Evolutionary conservation across 441 rosid species (phyloP).

Genomic region (Mallotus japonicus): DNA sequence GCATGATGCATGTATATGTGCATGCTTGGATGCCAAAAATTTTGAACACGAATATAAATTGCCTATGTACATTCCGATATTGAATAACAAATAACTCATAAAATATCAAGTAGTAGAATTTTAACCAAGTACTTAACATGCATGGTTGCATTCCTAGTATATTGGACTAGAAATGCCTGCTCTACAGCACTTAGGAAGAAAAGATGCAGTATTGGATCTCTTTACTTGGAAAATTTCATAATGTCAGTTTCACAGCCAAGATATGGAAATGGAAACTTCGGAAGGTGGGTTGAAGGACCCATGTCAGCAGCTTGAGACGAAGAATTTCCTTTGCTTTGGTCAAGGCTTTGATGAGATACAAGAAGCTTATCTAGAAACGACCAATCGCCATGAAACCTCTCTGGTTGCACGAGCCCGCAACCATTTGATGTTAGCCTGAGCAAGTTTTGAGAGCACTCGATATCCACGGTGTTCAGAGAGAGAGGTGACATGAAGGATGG

Average conservation of each 20-base stretch:
- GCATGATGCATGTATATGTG: too few relatives aligned
- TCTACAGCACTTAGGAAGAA: slow-evolving; percentile 9
- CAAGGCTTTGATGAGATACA: slow-evolving; percentile 39
- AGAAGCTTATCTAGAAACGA: slow-evolving; percentile 70
- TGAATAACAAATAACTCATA: background rate
- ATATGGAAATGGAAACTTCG: slow-evolving; percentile 43
- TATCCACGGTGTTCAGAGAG: slow-evolving; percentile 35
- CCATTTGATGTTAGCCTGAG: slow-evolving; percentile 42
- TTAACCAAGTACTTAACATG: slow-evolving; percentile 3
- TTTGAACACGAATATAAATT: background rate
- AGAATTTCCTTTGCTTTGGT: slow-evolving; percentile 21
- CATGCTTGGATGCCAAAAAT: too few relatives aligned
- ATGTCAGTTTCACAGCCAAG: slow-evolving; percentile 39
- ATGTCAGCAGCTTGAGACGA: slow-evolving; percentile 26
- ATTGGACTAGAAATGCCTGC: slow-evolving; percentile 1
- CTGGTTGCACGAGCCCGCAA: slow-evolving; percentile 27
- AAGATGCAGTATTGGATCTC: background rate
- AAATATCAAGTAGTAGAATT: slow-evolving; percentile 7
- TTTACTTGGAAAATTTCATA: slow-evolving; percentile 42
- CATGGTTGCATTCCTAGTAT: background rate
- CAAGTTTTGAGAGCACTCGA: slow-evolving; percentile 48
- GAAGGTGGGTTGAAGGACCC: slow-evolving; percentile 25
- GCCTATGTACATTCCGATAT: slow-evolving; percentile 11
- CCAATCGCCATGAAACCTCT: slow-evolving; percentile 52
- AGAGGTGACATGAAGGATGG: slow-evolving; percentile 32